Evolutionary conservation across 2,329 filamentous ascomycete genomes (phyloP), one percentile per base, ranked within the genome.

Genomic region (Trichoderma lentiforme): DNA sequence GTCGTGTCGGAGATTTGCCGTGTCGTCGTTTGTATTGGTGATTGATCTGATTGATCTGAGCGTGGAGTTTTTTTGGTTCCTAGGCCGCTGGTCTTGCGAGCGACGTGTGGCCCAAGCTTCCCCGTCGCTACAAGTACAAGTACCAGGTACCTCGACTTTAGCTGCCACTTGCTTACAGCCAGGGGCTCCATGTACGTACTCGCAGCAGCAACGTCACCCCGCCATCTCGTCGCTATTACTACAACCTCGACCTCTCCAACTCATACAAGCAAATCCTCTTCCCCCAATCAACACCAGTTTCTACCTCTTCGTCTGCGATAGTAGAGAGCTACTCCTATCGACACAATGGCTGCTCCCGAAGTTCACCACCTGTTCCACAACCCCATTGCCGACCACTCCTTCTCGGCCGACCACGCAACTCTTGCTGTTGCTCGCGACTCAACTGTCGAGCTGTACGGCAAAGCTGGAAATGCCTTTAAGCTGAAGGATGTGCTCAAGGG

Each of bases 351-450:
- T 70, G 82, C 91, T 73, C 93, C 95, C 75, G 93, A 98, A 87
- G 93, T 97, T 72, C 94, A 98, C 84, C 95, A 98, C 80, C 92
- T 99, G 76, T 99, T 99, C 86, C 94, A 98, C 85, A 90, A 92
- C 77, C 94, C 95, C 74, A 98, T 99, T 80, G 93, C 94, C 76
- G 96, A 99, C 86, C 96, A 99, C 84, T 98, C 95, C 72, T 99
- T 99, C 89, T 97, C 95, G 75, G 91, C 94, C 74, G 96, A 99
- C 84, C 93, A 91, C 81, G 86, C 91, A 81, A 95, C 92, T 32
- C 88, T 99, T 72, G 96, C 96, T 72, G 95, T 99, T 72, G 93
- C 95, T 74, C 92, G 94, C 78, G 95, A 98, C 81, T 94, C 92
- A 79, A 89, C 90, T 76, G 92, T 99, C 78, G 94, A 98, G 86